Base-by-base conservation (phyloP, 805 yeast species). In the Suhomyces sp. region DNA sequence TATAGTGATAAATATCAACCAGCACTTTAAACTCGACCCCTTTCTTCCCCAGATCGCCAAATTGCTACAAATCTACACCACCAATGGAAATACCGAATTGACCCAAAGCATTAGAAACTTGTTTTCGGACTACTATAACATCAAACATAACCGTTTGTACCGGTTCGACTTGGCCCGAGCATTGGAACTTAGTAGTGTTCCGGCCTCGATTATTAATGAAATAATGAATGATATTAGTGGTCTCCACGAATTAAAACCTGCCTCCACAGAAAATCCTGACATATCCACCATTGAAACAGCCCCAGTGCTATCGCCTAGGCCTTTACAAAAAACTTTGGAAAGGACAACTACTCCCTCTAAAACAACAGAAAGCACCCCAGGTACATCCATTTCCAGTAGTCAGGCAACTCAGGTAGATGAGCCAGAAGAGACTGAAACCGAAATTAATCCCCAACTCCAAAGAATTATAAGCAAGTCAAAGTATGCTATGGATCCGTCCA, bases 151-250 rank as follows among this genome's bases (percentile, higher is more conserved):
- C 56, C 69, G 69, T 46, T 57, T 71, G 13, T 83, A 83, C 36
- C 75, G 73, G 56, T 67, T 65, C 29, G 85, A 81, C 54, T 68
- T 84, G 36, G 63, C 72, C 7, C 64, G 65, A 31, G 80, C 77
- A 33, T 57, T 84, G 52, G 64, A 67, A 15, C 52, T 63, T 4
- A 71, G 73, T 46, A 62, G 64, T 15, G 68, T 79, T 1, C 54
- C 56, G 8, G 24, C 45, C 29, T 13, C 6, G 10, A 17, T 52
- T 22, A 57, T 45, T 31, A 51, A 45, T 24, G 49, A 46, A 13
- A 53, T 54, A 13, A 47, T 49, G 54, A 50, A 47, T 23, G 47
- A 23, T 22, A 15, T 50, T 0, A 29, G 31, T 15, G 49, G 45
- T n/a, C 17, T 36, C 10, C 45, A 33, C 17, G 49, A 33, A 33